Evolutionary conservation across 495 filamentous ascomycete species (phyloP), one percentile per base, ranked within the genome.

Genomic region (Penicillium samsonianum): DNA sequence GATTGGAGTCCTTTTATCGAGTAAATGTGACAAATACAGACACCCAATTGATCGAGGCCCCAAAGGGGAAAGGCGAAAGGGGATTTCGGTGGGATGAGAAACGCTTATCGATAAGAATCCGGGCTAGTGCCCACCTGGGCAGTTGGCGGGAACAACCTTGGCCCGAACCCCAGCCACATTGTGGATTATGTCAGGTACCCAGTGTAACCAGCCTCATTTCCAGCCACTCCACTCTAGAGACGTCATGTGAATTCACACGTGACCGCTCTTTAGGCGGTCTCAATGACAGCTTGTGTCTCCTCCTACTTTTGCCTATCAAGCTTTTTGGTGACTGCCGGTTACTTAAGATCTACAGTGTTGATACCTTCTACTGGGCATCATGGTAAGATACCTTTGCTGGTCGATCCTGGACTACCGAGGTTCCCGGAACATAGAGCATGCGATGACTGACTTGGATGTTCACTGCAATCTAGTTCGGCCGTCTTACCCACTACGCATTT

Each of bases 401-500:
- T 42, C 16, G 8, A 20, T 22, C 17, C 41, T 28, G 5, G 35
- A 19, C 28, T 19, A 22, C n/a, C n/a, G 40, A 47, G 41, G 30
- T 38, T 11, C 11, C 31, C 42, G 9, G 35, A 40, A 6, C 16
- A 28, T 31, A 47, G 42, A 54, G 42, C 50, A 47, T 37, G 41
- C 25, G 23, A 40, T 59, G 40, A 55, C 56, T 67, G 57, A 64
- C 52, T 31, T 35, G 20, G 26, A 23, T 38, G 17, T 17, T 33
- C 42, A 3, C n/a, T 35, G 40, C 26, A 38, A 54, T 73, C 73
- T 84, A 98, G 95, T 80, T 98, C 76, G 94, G 92, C 75, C 84
- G 89, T 73, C 70, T 98, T 58, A 88, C 87, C 64, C 94, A 98
- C 78, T 96, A 94, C 78, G 91, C 91, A 66, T 92, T 98, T 65